phyloP scores from a whole-genome alignment of 1,139 yeast genomes.

The Arxiozyma heterogenica region DNA sequence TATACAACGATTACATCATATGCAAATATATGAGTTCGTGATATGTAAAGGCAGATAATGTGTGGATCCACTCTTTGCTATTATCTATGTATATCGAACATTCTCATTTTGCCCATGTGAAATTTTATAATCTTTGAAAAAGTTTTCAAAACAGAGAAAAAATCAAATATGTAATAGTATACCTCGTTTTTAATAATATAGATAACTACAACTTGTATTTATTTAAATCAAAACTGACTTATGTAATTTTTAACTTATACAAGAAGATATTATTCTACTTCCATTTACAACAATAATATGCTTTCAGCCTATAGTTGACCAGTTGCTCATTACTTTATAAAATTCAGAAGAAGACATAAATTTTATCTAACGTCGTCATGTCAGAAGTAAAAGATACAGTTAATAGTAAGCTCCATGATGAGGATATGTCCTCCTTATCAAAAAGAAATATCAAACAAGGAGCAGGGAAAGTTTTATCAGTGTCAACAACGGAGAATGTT shows the following conservation, averaged over 20 bases:
- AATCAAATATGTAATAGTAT: too few relatives aligned
- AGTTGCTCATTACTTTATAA: background rate
- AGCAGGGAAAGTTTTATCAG: background rate
- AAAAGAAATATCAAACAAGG: background rate
- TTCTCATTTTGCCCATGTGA: background rate
- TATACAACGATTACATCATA: too few relatives aligned
- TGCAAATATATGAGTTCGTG: background rate
- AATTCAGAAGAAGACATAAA: too few relatives aligned
- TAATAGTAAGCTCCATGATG: background rate
- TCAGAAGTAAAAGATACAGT: background rate
- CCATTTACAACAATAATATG: background rate
- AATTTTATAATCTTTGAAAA: background rate
- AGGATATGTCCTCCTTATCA: background rate
- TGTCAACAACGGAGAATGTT: background rate
- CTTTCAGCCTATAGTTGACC: too few relatives aligned
- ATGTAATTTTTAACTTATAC: too few relatives aligned
- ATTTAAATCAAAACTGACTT: background rate
- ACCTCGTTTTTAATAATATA: too few relatives aligned
- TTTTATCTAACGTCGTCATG: slow-evolving; percentile 1
- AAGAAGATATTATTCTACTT: background rate
- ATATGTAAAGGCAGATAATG: too few relatives aligned
- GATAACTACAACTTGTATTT: background rate
- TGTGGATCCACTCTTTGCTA: too few relatives aligned
- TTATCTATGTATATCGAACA: background rate
- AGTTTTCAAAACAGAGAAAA: background rate